Conservation (phyloP, 306 rosid genomes). For the Trifolium fragiferum region DNA sequence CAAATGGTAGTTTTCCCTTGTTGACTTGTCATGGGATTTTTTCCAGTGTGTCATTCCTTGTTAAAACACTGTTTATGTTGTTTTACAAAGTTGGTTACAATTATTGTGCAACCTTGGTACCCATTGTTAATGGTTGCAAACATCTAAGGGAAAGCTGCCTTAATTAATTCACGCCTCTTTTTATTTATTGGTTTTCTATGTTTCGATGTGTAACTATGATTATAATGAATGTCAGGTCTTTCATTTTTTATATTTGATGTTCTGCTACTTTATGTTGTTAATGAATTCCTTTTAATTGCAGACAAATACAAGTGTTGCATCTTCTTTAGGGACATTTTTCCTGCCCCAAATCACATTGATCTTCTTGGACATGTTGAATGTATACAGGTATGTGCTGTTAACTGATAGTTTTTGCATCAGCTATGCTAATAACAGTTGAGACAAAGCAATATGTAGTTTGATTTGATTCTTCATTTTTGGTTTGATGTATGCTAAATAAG, state of each 20-base stretch:
- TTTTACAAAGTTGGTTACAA: background rate
- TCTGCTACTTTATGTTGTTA: background rate
- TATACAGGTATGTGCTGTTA: constrained; percentile 72
- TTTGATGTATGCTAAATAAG: constrained; percentile 9
- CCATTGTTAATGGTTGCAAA: background rate
- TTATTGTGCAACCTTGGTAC: background rate
- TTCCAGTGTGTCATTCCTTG: background rate
- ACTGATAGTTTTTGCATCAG: background rate
- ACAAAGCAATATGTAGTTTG: background rate
- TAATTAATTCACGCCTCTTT: background rate
- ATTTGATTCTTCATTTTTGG: background rate
- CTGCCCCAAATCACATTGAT: constrained; percentile 84
- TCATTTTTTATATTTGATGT: background rate
- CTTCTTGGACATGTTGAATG: constrained; percentile 97
- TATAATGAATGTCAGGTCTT: background rate
- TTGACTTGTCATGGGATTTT: background rate
- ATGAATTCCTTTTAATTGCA: constrained; percentile 48
- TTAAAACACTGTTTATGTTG: background rate
- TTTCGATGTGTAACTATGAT: constrained; percentile 9
- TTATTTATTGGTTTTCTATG: background rate
- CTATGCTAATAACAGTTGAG: constrained; percentile 7
- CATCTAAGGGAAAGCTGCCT: background rate
- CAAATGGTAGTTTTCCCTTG: constrained; percentile 7
- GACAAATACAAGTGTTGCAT: constrained; percentile 95
- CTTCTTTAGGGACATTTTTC: constrained; percentile 92